These are phyloP conservation scores for Myrica gale DNA, from an alignment of 306 rosid species.

Conservation along the genomic window DNA sequence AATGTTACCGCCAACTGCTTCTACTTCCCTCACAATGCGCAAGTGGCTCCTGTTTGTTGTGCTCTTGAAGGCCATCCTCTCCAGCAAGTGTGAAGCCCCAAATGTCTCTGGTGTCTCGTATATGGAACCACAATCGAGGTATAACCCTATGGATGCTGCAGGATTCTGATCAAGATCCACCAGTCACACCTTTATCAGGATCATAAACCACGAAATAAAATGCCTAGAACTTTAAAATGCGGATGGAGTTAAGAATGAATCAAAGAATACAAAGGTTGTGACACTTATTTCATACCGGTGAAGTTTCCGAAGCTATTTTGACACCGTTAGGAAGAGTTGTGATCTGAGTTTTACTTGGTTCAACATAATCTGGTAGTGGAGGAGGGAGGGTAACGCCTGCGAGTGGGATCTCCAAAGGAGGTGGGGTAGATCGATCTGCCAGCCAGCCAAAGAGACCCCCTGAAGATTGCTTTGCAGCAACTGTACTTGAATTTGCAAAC, in stretches of 20 bases:
- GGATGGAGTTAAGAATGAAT: not conserved
- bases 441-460: constrained; percentile 83
- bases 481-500: constrained; percentile 57
- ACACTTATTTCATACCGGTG: constrained; percentile 44
- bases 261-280: constrained; percentile 4
- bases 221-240: not conserved
- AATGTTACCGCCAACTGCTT: constrained; percentile 87
- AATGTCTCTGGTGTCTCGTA: constrained; percentile 71
- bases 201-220: constrained; percentile 5
- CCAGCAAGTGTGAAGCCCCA: constrained; percentile 92
- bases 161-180: constrained; percentile 64
- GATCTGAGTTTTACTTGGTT: constrained; percentile 72
- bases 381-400: constrained; percentile 61
- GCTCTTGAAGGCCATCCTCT: constrained; percentile 96
- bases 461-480: constrained; percentile 50
- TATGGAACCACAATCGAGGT: constrained; percentile 83
- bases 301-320: constrained; percentile 78
- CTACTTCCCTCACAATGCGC: constrained; percentile 89
- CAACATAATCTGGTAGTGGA: constrained; percentile 62
- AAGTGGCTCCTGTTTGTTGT: constrained; percentile 91
- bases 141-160: constrained; percentile 84
- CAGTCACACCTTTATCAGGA: constrained; percentile 22
- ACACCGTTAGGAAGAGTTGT: constrained; percentile 78
- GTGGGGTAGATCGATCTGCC: constrained; percentile 61
- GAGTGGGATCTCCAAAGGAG: constrained; percentile 56